phyloP scores from a whole-genome alignment of 2,329 filamentous ascomycete genomes.

The Conoideocrella luteorostrata region DNA sequence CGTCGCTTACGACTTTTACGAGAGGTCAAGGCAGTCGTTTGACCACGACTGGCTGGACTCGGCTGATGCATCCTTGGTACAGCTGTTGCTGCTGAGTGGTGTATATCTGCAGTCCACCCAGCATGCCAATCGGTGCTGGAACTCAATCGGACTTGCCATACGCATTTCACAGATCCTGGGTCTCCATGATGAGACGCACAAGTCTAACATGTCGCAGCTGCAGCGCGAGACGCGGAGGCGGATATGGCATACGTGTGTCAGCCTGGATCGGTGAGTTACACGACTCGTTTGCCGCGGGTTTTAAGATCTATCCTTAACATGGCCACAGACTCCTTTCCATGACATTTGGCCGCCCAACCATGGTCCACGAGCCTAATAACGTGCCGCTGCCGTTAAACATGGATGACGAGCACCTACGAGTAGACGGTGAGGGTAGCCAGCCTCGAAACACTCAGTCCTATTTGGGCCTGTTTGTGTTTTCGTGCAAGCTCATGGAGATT shows the following conservation, averaged over 20 bases:
- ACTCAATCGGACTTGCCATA: conserved; percentile 6
- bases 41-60: conserved; percentile 4
- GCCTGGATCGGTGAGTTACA: conserved; percentile 1
- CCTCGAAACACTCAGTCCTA: conserved; percentile 1
- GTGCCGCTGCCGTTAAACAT: conserved; percentile 1
- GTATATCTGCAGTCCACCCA: conserved; percentile 6
- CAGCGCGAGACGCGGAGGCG: conserved; percentile 4
- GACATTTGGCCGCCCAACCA: conserved; percentile 7
- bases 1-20: conserved; percentile 4
- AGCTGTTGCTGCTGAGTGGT: conserved; percentile 2
- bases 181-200: conserved; percentile 1
- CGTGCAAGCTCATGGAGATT: conserved; percentile 2
- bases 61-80: conserved; percentile 5
- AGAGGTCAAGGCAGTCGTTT: conserved; percentile 1
- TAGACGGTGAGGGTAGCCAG: background rate
- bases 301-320: too few species aligned
- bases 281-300: background rate
- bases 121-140: conserved; percentile 7
- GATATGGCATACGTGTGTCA: conserved; percentile 6
- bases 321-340: conserved; percentile 2
- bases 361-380: conserved; percentile 2
- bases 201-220: conserved; percentile 2
- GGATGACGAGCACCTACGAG: conserved; percentile 4
- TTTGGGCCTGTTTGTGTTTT: conserved; percentile 3
- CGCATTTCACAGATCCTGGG: conserved; percentile 5